Evolutionary conservation across 352 stramenopile species (phyloP).

Genomic region (Globisporangium irregulare): DNA sequence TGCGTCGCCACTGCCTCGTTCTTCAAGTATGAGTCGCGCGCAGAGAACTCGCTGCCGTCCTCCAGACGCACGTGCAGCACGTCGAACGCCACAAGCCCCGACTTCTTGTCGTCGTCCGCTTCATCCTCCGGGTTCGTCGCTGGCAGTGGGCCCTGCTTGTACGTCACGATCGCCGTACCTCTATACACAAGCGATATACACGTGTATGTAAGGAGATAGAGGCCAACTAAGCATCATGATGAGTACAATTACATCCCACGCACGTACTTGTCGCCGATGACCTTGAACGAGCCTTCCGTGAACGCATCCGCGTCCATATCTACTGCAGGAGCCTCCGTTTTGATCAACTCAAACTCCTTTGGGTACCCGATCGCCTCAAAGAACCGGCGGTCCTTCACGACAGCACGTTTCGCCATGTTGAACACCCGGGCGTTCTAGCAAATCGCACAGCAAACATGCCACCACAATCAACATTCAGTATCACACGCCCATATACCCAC

Average conservation of each 20-base stretch:
- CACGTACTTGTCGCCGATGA: slow-evolving; percentile 55
- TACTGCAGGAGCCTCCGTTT: slow-evolving; percentile 1
- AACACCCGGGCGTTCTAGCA: slow-evolving; percentile 55
- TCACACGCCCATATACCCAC: neutral
- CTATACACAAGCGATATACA: slow-evolving; percentile 12
- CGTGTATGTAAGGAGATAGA: too few relatives aligned
- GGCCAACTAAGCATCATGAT: neutral
- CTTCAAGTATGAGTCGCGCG: slow-evolving; percentile 53
- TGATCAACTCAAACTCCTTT: slow-evolving; percentile 51
- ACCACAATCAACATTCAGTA: neutral
- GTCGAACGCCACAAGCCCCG: slow-evolving; percentile 54
- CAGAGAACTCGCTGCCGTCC: slow-evolving; percentile 56
- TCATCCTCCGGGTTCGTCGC: slow-evolving; percentile 10
- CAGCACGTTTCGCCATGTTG: slow-evolving; percentile 73
- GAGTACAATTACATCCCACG: neutral
- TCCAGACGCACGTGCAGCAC: slow-evolving; percentile 39
- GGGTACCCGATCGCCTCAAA: slow-evolving; percentile 74
- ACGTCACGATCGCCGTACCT: slow-evolving; percentile 42
- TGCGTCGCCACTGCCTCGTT: slow-evolving; percentile 50
- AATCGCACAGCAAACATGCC: neutral
- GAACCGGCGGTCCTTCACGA: slow-evolving; percentile 70
- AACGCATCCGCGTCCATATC: slow-evolving; percentile 15
- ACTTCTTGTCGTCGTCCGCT: slow-evolving; percentile 16
- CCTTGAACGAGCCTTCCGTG: slow-evolving; percentile 42
- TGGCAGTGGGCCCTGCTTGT: slow-evolving; percentile 37